phyloP scores from a whole-genome alignment of 768 basidiomycete species.

The Phylloporus arenicola region DNA sequence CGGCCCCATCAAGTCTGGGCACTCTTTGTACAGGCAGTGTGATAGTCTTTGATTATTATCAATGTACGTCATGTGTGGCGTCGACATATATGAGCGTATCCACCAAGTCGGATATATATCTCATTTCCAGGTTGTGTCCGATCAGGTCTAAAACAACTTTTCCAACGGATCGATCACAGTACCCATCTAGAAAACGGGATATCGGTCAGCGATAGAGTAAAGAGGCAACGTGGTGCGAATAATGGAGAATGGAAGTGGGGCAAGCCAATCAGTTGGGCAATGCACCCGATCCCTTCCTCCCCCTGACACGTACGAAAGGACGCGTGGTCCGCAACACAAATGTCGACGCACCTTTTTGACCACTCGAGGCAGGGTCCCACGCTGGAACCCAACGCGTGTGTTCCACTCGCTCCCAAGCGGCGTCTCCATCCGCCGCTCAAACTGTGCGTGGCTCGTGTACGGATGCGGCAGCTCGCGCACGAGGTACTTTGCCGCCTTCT shows the following conservation, averaged over 20 bases:
- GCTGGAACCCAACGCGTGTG: slow-evolving; percentile 77
- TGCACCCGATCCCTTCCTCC: background rate
- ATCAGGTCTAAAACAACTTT: slow-evolving; percentile 36
- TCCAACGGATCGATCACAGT: slow-evolving; percentile 64
- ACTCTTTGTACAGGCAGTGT: background rate
- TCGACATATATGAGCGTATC: background rate
- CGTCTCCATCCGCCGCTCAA: slow-evolving; percentile 73
- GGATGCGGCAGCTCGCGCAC: slow-evolving; percentile 92
- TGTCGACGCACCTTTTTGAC: slow-evolving; percentile 66
- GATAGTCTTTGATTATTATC: background rate
- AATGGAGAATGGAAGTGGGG: background rate
- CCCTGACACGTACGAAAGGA: background rate
- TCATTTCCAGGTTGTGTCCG: background rate
- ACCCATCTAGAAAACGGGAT: slow-evolving; percentile 48
- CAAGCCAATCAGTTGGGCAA: background rate
- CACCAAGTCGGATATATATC: background rate
- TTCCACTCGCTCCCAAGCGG: slow-evolving; percentile 94
- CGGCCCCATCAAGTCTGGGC: background rate
- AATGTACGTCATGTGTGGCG: background rate
- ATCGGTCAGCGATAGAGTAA: background rate
- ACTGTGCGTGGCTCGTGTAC: slow-evolving; percentile 90
- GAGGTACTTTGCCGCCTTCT: slow-evolving; percentile 85
- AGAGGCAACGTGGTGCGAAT: background rate
- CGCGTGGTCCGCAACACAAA: background rate
- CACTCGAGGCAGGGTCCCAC: slow-evolving; percentile 77